Evolutionary conservation across 352 stramenopile species (phyloP).

Genomic region (Phytophthora boehmeriae): DNA sequence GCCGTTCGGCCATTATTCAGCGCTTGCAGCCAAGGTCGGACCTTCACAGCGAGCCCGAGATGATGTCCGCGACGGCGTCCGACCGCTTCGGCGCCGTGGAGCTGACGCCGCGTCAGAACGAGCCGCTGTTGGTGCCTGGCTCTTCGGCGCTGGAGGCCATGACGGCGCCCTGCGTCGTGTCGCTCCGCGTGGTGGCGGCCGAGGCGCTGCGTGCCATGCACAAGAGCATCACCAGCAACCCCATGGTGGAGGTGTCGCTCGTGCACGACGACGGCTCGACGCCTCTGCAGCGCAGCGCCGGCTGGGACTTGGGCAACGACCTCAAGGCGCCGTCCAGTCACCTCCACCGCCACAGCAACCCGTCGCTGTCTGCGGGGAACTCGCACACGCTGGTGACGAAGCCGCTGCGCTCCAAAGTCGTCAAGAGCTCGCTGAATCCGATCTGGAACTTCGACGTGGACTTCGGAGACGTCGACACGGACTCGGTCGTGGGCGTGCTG

Average conservation of each 20-base stretch:
- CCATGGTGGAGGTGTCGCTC: conserved; percentile 75
- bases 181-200: conserved; percentile 60
- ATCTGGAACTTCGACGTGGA: conserved; percentile 86
- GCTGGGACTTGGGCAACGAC: conserved; percentile 57
- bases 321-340: conserved; percentile 32
- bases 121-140: conserved; percentile 62
- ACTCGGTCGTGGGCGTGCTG: conserved; percentile 68
- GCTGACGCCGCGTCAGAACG: conserved; percentile 58
- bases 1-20: conserved; percentile 9
- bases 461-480: conserved; percentile 76
- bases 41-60: conserved; percentile 15
- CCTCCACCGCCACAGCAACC: conserved; percentile 23
- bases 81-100: conserved; percentile 49
- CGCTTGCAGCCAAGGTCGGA: conserved; percentile 19
- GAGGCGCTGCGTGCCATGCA: conserved; percentile 65
- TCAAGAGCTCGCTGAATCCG: conserved; percentile 79
- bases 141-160: conserved; percentile 69
- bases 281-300: conserved; percentile 31
- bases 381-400: conserved; percentile 43
- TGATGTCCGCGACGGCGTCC: conserved; percentile 34
- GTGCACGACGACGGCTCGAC: conserved; percentile 54
- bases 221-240: conserved; percentile 73
- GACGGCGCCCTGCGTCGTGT: conserved; percentile 62
- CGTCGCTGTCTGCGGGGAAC: conserved; percentile 28
- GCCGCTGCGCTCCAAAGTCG: conserved; percentile 56